Evolutionary conservation across 1,284 basidiomycete species (phyloP).

Genomic region (Coniferiporia sulphurascens): DNA sequence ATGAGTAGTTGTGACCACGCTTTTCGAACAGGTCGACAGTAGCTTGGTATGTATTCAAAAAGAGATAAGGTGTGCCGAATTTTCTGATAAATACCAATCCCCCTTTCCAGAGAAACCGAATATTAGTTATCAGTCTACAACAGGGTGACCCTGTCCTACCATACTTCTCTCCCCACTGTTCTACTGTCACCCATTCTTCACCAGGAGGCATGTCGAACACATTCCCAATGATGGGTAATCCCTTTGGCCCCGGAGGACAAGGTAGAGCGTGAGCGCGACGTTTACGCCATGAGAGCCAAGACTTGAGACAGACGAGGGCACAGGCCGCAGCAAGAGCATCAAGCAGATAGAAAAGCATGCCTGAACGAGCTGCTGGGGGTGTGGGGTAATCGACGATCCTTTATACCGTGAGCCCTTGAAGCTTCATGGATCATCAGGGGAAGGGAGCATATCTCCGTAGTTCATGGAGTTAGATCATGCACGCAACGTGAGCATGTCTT

Average conservation of each 20-base stretch:
- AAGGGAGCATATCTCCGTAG: too few species aligned
- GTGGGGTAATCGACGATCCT: too few species aligned
- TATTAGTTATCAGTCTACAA: background rate
- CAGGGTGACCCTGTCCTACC: slow-evolving; percentile 3
- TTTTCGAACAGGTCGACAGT: slow-evolving; percentile 24
- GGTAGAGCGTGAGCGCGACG: background rate
- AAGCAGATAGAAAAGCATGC: background rate
- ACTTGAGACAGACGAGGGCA: background rate
- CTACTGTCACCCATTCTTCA: slow-evolving; percentile 16
- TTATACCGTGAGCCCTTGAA: slow-evolving; percentile 1
- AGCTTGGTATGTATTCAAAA: slow-evolving; percentile 23
- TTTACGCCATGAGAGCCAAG: background rate
- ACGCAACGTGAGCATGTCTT: too few species aligned
- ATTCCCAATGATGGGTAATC: slow-evolving; percentile 20
- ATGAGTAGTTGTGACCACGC: slow-evolving; percentile 22
- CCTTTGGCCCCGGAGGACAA: slow-evolving; percentile 19
- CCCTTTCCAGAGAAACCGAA: slow-evolving; percentile 10
- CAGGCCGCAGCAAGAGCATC: background rate
- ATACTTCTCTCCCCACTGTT: slow-evolving; percentile 20
- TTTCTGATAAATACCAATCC: slow-evolving; percentile 22
- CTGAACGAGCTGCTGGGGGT: too few species aligned
- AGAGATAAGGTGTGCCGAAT: slow-evolving; percentile 20
- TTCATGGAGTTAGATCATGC: too few species aligned
- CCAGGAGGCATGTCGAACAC: slow-evolving; percentile 18
- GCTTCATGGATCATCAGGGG: too few species aligned